Evolutionary conservation across 1,139 yeast genomes (phyloP).

Genomic region (Geotrichum australiense): DNA sequence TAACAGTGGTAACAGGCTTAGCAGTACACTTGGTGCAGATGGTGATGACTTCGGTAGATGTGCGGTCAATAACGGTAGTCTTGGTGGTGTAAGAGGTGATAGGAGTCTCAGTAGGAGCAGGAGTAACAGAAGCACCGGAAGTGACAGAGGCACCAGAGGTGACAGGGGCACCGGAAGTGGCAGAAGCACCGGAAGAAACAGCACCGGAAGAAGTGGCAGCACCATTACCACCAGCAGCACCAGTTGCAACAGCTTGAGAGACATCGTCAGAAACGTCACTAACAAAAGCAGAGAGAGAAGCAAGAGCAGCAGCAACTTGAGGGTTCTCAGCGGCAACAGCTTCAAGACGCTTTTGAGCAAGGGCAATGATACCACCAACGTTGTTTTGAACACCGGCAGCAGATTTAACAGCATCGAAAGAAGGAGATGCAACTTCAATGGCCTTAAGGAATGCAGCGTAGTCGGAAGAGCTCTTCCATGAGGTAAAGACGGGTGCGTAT

Average conservation of each 20-base stretch:
- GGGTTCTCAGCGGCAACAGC: not conserved
- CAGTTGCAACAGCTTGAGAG: conserved; percentile 3
- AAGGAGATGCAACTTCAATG: conserved; percentile 1
- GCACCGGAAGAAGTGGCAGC: conserved; percentile 14
- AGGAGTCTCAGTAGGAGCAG: conserved; percentile 1
- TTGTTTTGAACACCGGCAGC: not conserved
- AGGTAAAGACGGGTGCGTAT: not conserved
- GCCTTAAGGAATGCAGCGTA: conserved; percentile 10
- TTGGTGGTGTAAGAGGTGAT: conserved; percentile 6
- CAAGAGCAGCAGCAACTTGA: conserved; percentile 5
- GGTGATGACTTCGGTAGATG: conserved; percentile 12
- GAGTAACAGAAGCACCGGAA: not conserved
- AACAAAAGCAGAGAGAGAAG: conserved; percentile 1
- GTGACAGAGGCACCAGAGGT: not conserved
- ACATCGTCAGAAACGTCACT: not conserved
- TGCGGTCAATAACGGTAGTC: conserved; percentile 11
- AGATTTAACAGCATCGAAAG: conserved; percentile 3
- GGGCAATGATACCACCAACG: not conserved
- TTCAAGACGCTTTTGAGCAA: conserved; percentile 4
- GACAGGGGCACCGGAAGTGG: not conserved
- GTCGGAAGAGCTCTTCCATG: conserved; percentile 9
- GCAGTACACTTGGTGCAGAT: conserved; percentile 13
- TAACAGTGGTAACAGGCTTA: conserved; percentile 6
- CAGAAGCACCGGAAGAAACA: not conserved
- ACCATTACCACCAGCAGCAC: conserved; percentile 7